A percentile compares a stretch with the other conserved stretches of the same genome.
Conservation (phyloP, 192 early-diverging fungal species). For the Phlyctochytrium bullatum region DNA sequence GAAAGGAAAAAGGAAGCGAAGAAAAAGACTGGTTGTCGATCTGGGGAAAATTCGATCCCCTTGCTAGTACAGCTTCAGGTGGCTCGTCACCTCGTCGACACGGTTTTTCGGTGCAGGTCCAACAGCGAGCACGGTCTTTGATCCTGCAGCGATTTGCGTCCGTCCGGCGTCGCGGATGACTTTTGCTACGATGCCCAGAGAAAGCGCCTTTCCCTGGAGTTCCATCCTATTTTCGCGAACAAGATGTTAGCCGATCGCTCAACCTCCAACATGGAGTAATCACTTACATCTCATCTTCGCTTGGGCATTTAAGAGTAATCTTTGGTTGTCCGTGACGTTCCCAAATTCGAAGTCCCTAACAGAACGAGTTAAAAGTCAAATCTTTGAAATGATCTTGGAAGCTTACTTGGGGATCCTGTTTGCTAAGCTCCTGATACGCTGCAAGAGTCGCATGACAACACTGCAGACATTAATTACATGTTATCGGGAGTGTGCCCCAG, state of each 20-base stretch:
- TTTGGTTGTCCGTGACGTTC: conserved; percentile 81
- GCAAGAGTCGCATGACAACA: conserved; percentile 91
- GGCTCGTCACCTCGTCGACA: conserved; percentile 20
- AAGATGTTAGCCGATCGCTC: conserved; percentile 1
- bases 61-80: conserved; percentile 26
- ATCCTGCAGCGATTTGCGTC: conserved; percentile 89
- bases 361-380: not conserved
- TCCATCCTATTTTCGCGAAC: conserved; percentile 47
- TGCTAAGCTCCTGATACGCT: conserved; percentile 36
- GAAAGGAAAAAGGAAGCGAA: no score
- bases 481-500: no score
- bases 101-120: conserved; percentile 59
- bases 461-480: conserved; percentile 25
- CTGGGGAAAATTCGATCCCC: no score
- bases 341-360: conserved; percentile 58
- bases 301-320: conserved; percentile 73
- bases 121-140: conserved; percentile 87
- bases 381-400: not conserved
- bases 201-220: conserved; percentile 59
- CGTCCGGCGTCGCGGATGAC: conserved; percentile 89
- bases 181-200: conserved; percentile 61
- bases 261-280: not conserved
- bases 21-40: no score
- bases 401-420: conserved; percentile 6
- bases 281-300: conserved; percentile 75